Percentiles rank a stretch among this genome's conserved stretches.
These are phyloP conservation scores for Aspergillus panamensis DNA, from an alignment of 495 filamentous ascomycete genomes.

Conservation along the genomic window DNA sequence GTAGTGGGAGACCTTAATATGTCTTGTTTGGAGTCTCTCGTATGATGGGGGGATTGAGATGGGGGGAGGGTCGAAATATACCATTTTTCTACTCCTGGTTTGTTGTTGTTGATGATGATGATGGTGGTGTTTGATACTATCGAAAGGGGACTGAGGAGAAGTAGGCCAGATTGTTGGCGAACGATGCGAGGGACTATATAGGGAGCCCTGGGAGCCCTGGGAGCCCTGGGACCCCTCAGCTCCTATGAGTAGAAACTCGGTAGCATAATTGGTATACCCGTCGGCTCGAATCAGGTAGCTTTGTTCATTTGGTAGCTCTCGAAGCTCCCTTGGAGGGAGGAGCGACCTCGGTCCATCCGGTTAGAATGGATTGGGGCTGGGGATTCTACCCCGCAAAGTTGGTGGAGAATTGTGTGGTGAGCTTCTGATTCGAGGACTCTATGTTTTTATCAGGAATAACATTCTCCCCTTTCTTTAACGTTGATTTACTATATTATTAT, in stretches of 20 bases:
- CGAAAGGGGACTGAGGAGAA: background rate
- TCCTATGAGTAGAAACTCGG: too few relatives aligned
- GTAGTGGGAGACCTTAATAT: conserved; percentile 55
- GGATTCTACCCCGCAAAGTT: background rate
- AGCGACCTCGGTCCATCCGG: conserved; percentile 1
- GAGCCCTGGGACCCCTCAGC: too few relatives aligned
- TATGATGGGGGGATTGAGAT: conserved; percentile 38
- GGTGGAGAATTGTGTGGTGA: too few relatives aligned
- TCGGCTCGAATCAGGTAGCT: background rate
- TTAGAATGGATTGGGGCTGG: background rate
- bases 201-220: too few relatives aligned
- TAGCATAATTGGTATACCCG: too few relatives aligned
- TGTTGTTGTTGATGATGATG: too few relatives aligned
- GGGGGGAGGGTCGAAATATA: conserved; percentile 45
- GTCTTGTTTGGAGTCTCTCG: conserved; percentile 41
- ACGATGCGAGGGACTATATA: too few relatives aligned
- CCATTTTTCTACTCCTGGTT: conserved; percentile 27
- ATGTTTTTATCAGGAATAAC: too few relatives aligned
- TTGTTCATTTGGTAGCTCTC: background rate
- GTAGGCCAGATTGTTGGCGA: too few relatives aligned
- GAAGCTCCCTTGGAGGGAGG: background rate
- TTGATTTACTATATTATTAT: too few relatives aligned
- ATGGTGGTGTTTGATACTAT: background rate
- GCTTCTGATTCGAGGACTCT: too few relatives aligned
- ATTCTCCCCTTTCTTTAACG: too few relatives aligned